Evolutionary conservation across 2,329 filamentous ascomycete genomes (phyloP).

Genomic region (Calonectria pseudoturangicola): DNA sequence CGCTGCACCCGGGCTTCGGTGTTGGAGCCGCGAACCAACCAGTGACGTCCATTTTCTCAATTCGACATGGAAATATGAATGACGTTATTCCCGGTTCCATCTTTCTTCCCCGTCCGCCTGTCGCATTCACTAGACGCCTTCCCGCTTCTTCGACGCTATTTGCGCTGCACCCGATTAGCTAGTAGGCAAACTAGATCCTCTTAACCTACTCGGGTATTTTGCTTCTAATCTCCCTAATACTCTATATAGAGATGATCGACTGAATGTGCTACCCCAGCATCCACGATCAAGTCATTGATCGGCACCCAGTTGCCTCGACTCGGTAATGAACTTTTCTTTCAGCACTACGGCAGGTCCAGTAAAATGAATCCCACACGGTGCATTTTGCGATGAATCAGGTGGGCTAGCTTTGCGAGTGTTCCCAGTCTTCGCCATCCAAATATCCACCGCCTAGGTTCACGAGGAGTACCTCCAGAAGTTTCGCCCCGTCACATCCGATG

Average conservation of each 20-base stretch:
- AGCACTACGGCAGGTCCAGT: not conserved
- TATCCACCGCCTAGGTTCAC: too few species aligned
- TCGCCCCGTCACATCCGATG: too few species aligned
- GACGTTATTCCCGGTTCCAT: slow-evolving; percentile 21
- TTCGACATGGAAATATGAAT: slow-evolving; percentile 6
- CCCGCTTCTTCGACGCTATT: slow-evolving; percentile 3
- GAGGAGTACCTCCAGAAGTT: too few species aligned
- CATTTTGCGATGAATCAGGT: not conserved
- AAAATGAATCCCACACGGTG: not conserved
- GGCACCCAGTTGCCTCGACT: too few species aligned
- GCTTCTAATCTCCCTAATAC: not conserved
- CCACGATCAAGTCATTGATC: not conserved
- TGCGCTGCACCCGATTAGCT: not conserved
- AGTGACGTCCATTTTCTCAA: not conserved
- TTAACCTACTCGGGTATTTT: not conserved
- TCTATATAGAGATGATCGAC: too few species aligned
- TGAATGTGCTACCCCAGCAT: not conserved
- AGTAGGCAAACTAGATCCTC: not conserved
- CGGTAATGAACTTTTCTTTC: too few species aligned
- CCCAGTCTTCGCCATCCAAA: too few species aligned
- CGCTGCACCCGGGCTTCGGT: not conserved
- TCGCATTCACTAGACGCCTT: not conserved
- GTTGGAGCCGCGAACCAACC: not conserved
- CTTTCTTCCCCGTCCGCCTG: not conserved
- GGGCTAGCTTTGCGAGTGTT: not conserved